Evolutionary conservation across 2,329 filamentous ascomycete genomes (phyloP).

Genomic region (Xylariomycetidae sp.): DNA sequence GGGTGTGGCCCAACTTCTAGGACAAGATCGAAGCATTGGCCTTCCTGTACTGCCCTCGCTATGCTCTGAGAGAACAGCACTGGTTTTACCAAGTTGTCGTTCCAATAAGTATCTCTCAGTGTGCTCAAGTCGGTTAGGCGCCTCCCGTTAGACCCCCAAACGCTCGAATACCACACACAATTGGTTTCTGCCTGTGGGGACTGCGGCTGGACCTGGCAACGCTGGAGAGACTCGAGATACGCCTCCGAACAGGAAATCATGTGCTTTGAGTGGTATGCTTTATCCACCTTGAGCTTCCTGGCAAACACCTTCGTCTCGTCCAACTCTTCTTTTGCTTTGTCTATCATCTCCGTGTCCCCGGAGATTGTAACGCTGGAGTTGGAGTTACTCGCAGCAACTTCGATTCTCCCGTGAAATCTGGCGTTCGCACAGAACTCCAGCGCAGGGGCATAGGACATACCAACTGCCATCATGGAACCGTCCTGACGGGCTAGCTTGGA

Average conservation of each 20-base stretch:
- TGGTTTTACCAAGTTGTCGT: neutral
- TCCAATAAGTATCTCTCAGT: neutral
- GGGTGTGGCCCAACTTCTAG: neutral
- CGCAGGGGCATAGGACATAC: slow-evolving; percentile 14
- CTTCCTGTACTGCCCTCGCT: neutral
- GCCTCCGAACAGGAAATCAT: slow-evolving; percentile 21
- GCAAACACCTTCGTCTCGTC: slow-evolving; percentile 19
- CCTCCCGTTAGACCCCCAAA: neutral
- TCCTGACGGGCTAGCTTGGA: slow-evolving; percentile 3
- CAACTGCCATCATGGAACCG: slow-evolving; percentile 31
- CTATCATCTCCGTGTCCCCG: slow-evolving; percentile 23
- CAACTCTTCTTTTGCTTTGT: slow-evolving; percentile 14
- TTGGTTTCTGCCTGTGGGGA: neutral
- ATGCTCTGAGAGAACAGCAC: neutral
- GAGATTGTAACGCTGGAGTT: slow-evolving; percentile 30
- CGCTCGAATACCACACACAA: neutral
- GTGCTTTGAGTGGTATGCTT: slow-evolving; percentile 36
- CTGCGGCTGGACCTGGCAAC: neutral
- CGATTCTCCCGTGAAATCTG: neutral
- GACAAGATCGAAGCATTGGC: neutral
- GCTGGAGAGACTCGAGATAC: slow-evolving; percentile 5
- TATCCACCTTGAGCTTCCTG: slow-evolving; percentile 29
- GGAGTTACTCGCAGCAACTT: slow-evolving; percentile 27
- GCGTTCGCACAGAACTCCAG: neutral
- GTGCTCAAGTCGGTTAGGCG: neutral